phyloP scores from a whole-genome alignment of 2,329 filamentous ascomycete species.

The Biscogniauxia marginata region DNA sequence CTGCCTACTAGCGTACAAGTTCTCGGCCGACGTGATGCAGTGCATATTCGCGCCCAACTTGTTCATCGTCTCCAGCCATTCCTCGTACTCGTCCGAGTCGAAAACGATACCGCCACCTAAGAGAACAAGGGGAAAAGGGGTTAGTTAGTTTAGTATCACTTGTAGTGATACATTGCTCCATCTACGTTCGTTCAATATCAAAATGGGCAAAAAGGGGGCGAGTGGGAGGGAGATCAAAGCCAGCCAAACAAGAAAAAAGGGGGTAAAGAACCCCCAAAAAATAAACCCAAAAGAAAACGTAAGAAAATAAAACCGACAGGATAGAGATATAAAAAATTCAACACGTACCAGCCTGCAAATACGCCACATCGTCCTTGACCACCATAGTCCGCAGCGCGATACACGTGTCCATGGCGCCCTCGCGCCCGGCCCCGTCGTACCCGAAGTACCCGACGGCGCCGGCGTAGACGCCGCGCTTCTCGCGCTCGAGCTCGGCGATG shows the following conservation, averaged over 20 bases:
- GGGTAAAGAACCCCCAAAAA: too few relatives aligned
- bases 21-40: slow-evolving; percentile 82
- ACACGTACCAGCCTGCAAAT: slow-evolving; percentile 71
- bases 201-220: too few relatives aligned
- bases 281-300: not conserved
- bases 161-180: too few relatives aligned
- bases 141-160: too few relatives aligned
- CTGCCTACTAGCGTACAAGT: slow-evolving; percentile 48
- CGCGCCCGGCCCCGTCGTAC: slow-evolving; percentile 66
- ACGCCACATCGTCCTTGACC: slow-evolving; percentile 85
- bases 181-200: too few relatives aligned
- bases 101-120: slow-evolving; percentile 85
- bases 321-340: not conserved
- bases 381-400: slow-evolving; percentile 88
- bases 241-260: too few relatives aligned
- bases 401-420: slow-evolving; percentile 90
- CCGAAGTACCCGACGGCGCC: slow-evolving; percentile 97
- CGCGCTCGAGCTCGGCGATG: slow-evolving; percentile 88
- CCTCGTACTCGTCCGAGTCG: slow-evolving; percentile 85
- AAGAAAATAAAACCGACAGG: not conserved
- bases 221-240: too few relatives aligned
- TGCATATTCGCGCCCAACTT: slow-evolving; percentile 89
- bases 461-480: slow-evolving; percentile 94
- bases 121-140: not conserved
- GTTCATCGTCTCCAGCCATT: slow-evolving; percentile 94